Base-by-base conservation (phyloP, 352 stramenopile genomes). In the Plasmopara halstedii region DNA sequence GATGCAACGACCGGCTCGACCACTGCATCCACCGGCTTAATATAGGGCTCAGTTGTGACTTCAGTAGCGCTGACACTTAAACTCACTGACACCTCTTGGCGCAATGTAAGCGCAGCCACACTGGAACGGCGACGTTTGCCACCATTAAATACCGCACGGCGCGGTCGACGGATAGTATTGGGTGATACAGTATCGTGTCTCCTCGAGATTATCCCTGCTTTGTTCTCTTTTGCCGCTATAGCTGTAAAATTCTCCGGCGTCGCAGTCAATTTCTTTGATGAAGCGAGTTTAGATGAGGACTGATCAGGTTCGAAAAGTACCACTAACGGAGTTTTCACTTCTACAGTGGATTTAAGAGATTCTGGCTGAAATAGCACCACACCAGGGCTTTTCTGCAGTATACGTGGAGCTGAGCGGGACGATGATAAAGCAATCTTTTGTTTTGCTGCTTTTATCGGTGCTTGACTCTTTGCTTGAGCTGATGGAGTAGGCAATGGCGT, bases 91-190 rank as follows among this genome's bases (percentile, higher is more conserved):
- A 68, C 46, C 26, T 64, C 56, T 38, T 73, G 60, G 29, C 62
- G 40, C 39, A 70, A 43, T 35, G 52, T 53, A 27, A 70, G 45
- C 18, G 59, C 43, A 14, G 50, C 50, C 9, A 47, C 58, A 40
- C 58, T 62, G 19, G 60, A 63, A 29, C 56, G 56, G 39, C 60
- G 60, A 6, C 63, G 65, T 21, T 53, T 66, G 0, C 69, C 69
- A 5, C 64, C 61, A 19, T 64, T 60, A 17, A 81, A 81, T n/a
- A 74, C 51, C 17, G 60, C 61, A 39, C 64, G 69, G 20, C 54
- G 56, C 2, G 69, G 66, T 13, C 43, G 59, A 20, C 52, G 60
- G 38, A 80, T 56, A 19, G 56, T 39, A 25, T 32, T 47, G 14
- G 48, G 40, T 19, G 36, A 26, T 8, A 58, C 21, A 25, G 59